phyloP scores from a whole-genome alignment of 2,329 filamentous ascomycete species.

The Fusarium sp. region DNA sequence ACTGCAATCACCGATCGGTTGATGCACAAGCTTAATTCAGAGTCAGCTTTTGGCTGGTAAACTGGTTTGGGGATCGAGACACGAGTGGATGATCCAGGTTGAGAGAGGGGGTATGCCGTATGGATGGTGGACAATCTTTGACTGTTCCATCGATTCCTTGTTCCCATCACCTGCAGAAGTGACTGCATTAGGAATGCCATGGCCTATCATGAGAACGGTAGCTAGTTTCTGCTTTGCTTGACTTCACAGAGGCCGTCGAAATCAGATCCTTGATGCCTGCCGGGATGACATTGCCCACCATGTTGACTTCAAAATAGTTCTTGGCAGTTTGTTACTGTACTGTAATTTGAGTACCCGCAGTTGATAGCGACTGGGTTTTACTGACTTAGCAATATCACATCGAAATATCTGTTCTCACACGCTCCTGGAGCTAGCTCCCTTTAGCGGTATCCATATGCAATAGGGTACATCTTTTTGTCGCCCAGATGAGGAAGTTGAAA shows the following conservation, averaged over 20 bases:
- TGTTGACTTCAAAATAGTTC: constrained; percentile 17
- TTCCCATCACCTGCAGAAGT: constrained; percentile 39
- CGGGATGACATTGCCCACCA: constrained; percentile 42
- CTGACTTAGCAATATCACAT: constrained; percentile 59
- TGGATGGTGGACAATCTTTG: constrained; percentile 18
- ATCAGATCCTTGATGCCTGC: constrained; percentile 27
- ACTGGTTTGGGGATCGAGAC: constrained; percentile 21
- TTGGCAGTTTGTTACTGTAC: constrained; percentile 12
- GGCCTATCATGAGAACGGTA: constrained; percentile 31
- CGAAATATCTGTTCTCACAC: background rate
- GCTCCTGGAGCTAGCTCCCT: background rate
- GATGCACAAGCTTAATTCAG: constrained; percentile 19
- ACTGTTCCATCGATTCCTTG: constrained; percentile 21
- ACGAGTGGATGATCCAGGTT: constrained; percentile 14
- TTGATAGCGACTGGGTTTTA: background rate
- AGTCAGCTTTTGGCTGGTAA: background rate
- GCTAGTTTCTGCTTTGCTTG: constrained; percentile 10
- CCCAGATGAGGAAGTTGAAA: background rate
- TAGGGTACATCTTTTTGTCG: background rate
- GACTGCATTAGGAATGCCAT: constrained; percentile 47
- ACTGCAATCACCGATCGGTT: constrained; percentile 35
- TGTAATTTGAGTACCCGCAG: background rate
- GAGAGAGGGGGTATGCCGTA: background rate
- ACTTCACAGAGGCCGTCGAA: constrained; percentile 24
- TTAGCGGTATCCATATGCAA: background rate